Evolutionary conservation across 176 grass and related monocot genomes (phyloP), one percentile per base, ranked within the genome.

Genomic region (Themeda triandra): DNA sequence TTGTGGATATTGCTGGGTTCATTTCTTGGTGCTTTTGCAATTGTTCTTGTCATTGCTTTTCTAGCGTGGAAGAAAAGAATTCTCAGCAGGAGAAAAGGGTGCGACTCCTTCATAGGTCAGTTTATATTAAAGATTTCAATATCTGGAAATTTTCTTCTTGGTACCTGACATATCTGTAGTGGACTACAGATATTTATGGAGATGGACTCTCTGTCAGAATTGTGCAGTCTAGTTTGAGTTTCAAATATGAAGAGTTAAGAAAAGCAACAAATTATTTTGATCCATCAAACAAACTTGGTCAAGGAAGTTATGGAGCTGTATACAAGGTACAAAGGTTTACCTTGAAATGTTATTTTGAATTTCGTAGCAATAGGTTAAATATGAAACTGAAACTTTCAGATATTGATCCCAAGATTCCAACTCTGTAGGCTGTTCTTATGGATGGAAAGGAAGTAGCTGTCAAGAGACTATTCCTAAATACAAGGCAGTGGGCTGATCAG

Each of bases 391-490:
- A 74, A 23, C n/a, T 64, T 66, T 14, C 42, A 60, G 71, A 71
- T 56, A 76, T 67, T 77, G 82, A 54, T 21, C 54, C 71, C 49
- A 35, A 78, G 23, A 70, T 83, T 24, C 39, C 35, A 51, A 30
- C 41, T 82, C 62, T 14, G 46, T 71, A 97, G 94, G 94, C 89
- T 79, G 75, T 90, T 90, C 87, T 90, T 88, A 32, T 29, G 10
- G 91, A 93, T 87, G 91, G 94, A 90, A 97, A 93, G 82, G 87
- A 92, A 86, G 87, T 92, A 79, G 94, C 94, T 81, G 85, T 97
- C 59, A 97, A 97, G 83, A 91, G 86, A 77, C 17, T 97, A 73
- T 92, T 93, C 84, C 79, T 93, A 82, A 97, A 94, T 75, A 92
- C 91, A 63, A 90, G 87, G 76, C 89, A 97, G 82, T 92, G 91